Percentiles rank a stretch among this genome's conserved stretches.
These are phyloP conservation scores for Dispira parvispora DNA, from an alignment of 192 early-diverging fungal species.

Conservation along the genomic window DNA sequence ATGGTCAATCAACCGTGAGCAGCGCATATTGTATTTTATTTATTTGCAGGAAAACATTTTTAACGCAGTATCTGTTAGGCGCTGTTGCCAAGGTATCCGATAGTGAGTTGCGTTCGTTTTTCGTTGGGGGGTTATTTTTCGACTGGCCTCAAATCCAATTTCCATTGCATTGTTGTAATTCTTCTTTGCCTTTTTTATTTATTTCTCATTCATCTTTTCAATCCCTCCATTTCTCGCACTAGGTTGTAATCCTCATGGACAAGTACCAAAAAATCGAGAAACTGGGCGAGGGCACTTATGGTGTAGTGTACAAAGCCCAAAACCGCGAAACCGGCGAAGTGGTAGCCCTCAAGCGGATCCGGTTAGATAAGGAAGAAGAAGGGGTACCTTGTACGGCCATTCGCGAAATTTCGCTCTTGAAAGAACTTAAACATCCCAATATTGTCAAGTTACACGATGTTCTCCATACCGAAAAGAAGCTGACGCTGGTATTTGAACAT, in stretches of 20 bases:
- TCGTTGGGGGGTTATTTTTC: too few species aligned
- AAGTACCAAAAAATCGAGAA: slow-evolving; percentile 8
- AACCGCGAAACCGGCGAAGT: slow-evolving; percentile 86
- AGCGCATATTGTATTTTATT: too few species aligned
- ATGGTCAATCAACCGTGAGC: too few species aligned
- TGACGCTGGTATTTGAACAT: slow-evolving; percentile 97
- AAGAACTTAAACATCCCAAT: slow-evolving; percentile 67
- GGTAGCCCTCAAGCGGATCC: slow-evolving; percentile 93
- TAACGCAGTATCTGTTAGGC: too few species aligned
- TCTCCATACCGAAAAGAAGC: slow-evolving; percentile 90
- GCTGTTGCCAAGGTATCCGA: too few species aligned
- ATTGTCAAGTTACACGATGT: slow-evolving; percentile 82
- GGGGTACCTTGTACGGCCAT: slow-evolving; percentile 64
- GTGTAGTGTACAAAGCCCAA: slow-evolving; percentile 98
- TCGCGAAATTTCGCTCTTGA: slow-evolving; percentile 64
- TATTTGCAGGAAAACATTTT: too few species aligned
- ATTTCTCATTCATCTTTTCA: too few species aligned
- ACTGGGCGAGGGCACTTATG: slow-evolving; percentile 61
- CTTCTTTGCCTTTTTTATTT: too few species aligned
- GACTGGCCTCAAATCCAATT: too few species aligned
- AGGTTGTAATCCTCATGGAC: neutral
- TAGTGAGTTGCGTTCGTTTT: too few species aligned
- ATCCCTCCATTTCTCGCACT: too few species aligned
- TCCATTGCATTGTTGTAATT: too few species aligned
- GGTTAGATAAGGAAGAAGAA: slow-evolving; percentile 79